Conservation (phyloP, 805 yeast species). For the Hermanozyma aechmeae region DNA sequence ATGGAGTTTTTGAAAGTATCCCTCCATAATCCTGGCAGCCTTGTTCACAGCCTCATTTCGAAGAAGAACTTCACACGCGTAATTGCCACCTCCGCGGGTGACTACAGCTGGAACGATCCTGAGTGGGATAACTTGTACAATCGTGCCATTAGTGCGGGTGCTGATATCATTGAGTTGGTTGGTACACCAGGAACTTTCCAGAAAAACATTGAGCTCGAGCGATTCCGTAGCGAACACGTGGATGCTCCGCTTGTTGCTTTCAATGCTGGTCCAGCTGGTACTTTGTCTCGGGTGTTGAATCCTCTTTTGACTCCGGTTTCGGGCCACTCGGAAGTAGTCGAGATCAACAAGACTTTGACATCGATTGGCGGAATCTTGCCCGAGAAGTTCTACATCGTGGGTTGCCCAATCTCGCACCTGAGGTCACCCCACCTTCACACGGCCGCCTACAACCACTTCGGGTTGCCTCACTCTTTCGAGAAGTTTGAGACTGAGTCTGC, state of each 20-base stretch:
- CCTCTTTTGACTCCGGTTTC: slow-evolving; percentile 76
- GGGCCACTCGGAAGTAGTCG: slow-evolving; percentile 61
- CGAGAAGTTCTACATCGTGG: slow-evolving; percentile 64
- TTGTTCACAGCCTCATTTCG: slow-evolving; percentile 43
- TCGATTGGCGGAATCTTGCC: slow-evolving; percentile 54
- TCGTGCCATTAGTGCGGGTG: slow-evolving; percentile 54
- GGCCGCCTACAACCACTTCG: slow-evolving; percentile 64
- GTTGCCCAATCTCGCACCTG: slow-evolving; percentile 77
- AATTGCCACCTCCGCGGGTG: slow-evolving; percentile 66
- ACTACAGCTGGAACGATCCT: slow-evolving; percentile 51
- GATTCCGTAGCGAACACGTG: slow-evolving; percentile 50
- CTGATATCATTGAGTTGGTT: slow-evolving; percentile 75
- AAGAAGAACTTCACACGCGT: slow-evolving; percentile 55
- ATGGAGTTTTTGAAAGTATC: slow-evolving; percentile 78
- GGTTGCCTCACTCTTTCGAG: slow-evolving; percentile 66
- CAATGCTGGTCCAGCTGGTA: slow-evolving; percentile 73
- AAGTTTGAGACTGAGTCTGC: slow-evolving; percentile 63
- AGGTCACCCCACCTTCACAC: slow-evolving; percentile 84
- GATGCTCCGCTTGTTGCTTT: slow-evolving; percentile 68
- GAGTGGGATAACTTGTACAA: slow-evolving; percentile 71
- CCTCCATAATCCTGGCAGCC: slow-evolving; percentile 51
- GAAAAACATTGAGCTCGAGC: slow-evolving; percentile 67
- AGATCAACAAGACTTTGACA: slow-evolving; percentile 49
- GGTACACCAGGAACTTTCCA: slow-evolving; percentile 57
- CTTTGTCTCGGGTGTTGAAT: slow-evolving; percentile 71